Evolutionary conservation across 116 monocot genomes (phyloP).

Genomic region (Trichopus zeylanicus): DNA sequence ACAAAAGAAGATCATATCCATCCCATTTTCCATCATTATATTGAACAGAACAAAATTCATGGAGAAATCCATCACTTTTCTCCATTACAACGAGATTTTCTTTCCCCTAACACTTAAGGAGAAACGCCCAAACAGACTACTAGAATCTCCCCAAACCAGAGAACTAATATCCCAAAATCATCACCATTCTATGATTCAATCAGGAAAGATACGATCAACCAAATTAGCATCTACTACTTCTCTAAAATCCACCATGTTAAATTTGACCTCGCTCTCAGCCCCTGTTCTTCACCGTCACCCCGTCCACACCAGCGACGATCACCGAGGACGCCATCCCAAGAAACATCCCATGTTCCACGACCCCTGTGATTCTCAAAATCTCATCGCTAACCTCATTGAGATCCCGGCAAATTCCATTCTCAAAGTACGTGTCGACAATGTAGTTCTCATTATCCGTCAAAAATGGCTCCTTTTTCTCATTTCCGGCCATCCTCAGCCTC

Average conservation of each 20-base stretch:
- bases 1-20: too few relatives aligned
- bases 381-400: constrained; percentile 43
- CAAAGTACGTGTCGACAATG: constrained; percentile 62
- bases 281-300: constrained; percentile 29
- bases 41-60: too few relatives aligned
- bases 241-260: not conserved
- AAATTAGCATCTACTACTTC: not conserved
- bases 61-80: too few relatives aligned
- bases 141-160: too few relatives aligned
- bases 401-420: constrained; percentile 49
- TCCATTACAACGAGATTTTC: too few relatives aligned
- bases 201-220: too few relatives aligned
- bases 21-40: too few relatives aligned
- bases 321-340: constrained; percentile 66
- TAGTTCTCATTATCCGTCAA: constrained; percentile 70
- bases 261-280: constrained; percentile 7
- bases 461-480: constrained; percentile 16
- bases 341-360: constrained; percentile 89
- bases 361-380: constrained; percentile 60
- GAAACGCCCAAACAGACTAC: too few relatives aligned
- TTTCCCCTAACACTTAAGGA: too few relatives aligned
- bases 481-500: constrained; percentile 30
- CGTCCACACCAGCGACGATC: constrained; percentile 51
- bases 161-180: too few relatives aligned
- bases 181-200: too few relatives aligned